Conservation (phyloP, 495 filamentous ascomycete species). For the Melanomma pulvis-pyrius region DNA sequence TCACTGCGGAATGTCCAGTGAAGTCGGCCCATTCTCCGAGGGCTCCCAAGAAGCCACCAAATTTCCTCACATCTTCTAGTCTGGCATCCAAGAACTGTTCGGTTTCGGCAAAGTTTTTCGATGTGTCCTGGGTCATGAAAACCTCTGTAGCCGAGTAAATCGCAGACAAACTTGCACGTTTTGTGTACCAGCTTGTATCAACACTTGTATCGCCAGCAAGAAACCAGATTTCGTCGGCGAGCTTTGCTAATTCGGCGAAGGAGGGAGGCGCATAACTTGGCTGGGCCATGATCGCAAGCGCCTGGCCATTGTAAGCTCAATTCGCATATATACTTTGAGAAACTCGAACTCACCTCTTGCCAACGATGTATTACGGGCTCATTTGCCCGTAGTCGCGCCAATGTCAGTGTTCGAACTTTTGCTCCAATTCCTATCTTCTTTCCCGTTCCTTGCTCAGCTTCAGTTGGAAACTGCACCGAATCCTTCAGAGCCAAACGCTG, state of each 20-base stretch:
- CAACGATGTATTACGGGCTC: constrained; percentile 65
- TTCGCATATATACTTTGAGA: not conserved
- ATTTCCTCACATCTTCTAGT: constrained; percentile 65
- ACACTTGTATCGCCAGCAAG: constrained; percentile 80
- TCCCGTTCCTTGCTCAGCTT: constrained; percentile 28
- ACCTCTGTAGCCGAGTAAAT: constrained; percentile 82
- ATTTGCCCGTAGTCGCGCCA: constrained; percentile 77
- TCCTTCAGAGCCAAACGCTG: constrained; percentile 62
- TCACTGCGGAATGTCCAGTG: constrained; percentile 61
- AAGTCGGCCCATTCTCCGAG: constrained; percentile 77
- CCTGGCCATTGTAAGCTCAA: constrained; percentile 52
- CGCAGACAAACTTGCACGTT: constrained; percentile 72
- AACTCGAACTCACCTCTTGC: constrained; percentile 70
- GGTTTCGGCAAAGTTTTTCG: constrained; percentile 68
- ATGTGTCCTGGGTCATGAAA: constrained; percentile 87
- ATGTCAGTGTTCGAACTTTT: constrained; percentile 65
- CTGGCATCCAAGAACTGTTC: constrained; percentile 76
- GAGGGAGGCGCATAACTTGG: constrained; percentile 75
- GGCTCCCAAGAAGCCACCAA: constrained; percentile 62
- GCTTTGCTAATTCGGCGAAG: constrained; percentile 72
- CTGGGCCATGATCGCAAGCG: constrained; percentile 85
- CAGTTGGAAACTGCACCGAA: constrained; percentile 51
- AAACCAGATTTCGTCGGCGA: constrained; percentile 85
- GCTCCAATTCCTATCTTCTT: constrained; percentile 50
- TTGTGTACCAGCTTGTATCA: constrained; percentile 89